Evolutionary conservation across 2,329 filamentous ascomycete species (phyloP), one percentile per base, ranked within the genome.

Genomic region (Huntiella bhutanensis): DNA sequence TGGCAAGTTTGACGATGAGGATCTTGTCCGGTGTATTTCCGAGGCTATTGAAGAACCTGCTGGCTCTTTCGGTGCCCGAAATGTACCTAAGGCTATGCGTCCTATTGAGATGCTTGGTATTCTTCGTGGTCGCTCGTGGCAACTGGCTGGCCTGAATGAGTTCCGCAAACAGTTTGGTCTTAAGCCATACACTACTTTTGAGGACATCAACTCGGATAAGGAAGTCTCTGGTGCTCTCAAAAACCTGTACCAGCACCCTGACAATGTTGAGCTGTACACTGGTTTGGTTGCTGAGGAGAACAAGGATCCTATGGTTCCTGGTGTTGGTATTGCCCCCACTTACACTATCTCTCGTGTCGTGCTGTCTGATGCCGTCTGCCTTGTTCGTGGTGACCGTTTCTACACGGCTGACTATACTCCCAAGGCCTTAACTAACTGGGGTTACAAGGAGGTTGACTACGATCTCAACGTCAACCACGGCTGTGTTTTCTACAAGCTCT

Each of bases 401-500:
- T 86, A 86, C 63, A 87, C 82, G 0, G 67, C 61, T n/a, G 82
- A 88, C 59, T 87, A 81, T 58, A 75, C 78, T 53, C 73, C 83
- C 0, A 71, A 75, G 6, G 75, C 77, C 53, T 62, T 92, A 41
- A 92, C 84, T 1, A 86, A 84, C 61, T 93, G 83, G 83, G 84
- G 84, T 15, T 88, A 74, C 63, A 74, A 75, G 46, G 80, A 85
- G 57, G 80, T 73, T 3, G 69, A 81, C 15, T 83, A 79, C 47
- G 82, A 92, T 53, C 62, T 77, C 16, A 74, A 71, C 49, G 62
- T 88, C 52, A 82, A 91, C 60, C 78, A 91, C 56, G 84, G 85
- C 41, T 85, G 80, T 53, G 75, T 86, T 10, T 82, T 88, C 61
- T 86, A 87, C 67, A 92, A 91, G 65, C 69, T 92, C 33, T 80